Evolutionary conservation across 495 filamentous ascomycete species (phyloP).

Genomic region (Aspergillus carlsbadensis): DNA sequence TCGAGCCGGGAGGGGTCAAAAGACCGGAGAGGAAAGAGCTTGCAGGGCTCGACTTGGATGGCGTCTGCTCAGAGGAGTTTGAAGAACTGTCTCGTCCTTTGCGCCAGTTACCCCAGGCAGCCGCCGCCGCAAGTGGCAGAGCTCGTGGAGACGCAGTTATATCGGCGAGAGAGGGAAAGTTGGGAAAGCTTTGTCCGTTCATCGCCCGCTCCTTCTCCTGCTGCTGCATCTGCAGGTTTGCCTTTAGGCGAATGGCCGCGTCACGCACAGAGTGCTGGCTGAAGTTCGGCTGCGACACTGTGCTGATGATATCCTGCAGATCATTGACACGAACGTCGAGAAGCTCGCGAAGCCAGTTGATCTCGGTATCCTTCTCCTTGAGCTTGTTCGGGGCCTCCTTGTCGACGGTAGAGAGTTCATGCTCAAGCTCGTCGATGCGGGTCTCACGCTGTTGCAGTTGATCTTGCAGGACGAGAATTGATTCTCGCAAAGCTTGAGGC

Average conservation of each 20-base stretch:
- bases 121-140: slow-evolving; percentile 76
- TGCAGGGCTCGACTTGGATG: slow-evolving; percentile 57
- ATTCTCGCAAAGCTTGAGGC: slow-evolving; percentile 90
- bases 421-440: slow-evolving; percentile 82
- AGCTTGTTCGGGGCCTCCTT: slow-evolving; percentile 75
- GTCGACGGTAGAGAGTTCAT: slow-evolving; percentile 63
- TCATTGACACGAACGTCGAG: slow-evolving; percentile 88
- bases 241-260: slow-evolving; percentile 86
- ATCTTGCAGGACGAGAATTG: slow-evolving; percentile 92
- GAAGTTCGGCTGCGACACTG: slow-evolving; percentile 69
- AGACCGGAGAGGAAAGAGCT: slow-evolving; percentile 67
- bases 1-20: slow-evolving; percentile 76
- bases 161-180: slow-evolving; percentile 55
- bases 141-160: slow-evolving; percentile 75
- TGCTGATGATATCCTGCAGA: slow-evolving; percentile 84
- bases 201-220: slow-evolving; percentile 80
- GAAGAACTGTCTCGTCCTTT: slow-evolving; percentile 55
- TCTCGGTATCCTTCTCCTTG: slow-evolving; percentile 88
- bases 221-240: slow-evolving; percentile 96
- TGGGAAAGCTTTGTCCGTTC: slow-evolving; percentile 47
- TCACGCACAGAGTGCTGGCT: slow-evolving; percentile 77
- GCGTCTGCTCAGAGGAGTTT: slow-evolving; percentile 56
- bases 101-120: slow-evolving; percentile 84
- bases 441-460: slow-evolving; percentile 92
- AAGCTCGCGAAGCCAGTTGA: slow-evolving; percentile 91